Evolutionary conservation across 257 asterid species (phyloP).

Genomic region (Echium plantagineum): DNA sequence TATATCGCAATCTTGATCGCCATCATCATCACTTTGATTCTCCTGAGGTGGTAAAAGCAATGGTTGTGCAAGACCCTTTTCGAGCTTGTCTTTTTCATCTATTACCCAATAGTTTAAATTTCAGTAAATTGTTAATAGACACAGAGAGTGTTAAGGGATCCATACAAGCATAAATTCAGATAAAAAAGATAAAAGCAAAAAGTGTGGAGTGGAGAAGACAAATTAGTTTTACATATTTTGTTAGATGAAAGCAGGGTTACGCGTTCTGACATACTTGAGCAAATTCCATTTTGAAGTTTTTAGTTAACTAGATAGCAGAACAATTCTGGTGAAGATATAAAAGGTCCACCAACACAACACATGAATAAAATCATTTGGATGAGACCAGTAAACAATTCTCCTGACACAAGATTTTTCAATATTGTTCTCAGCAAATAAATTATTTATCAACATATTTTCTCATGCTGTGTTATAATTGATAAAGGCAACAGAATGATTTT

Average conservation of each 20-base stretch:
- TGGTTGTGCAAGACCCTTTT: conserved; percentile 74
- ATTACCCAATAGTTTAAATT: conserved; percentile 13
- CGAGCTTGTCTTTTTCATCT: conserved; percentile 53
- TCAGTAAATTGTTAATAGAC: conserved; percentile 9
- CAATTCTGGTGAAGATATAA: not conserved
- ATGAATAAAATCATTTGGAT: not conserved
- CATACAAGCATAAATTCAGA: not conserved
- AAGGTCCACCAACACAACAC: not conserved
- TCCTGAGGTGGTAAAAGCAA: conserved; percentile 45
- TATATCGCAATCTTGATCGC: conserved; percentile 59
- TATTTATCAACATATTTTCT: not conserved
- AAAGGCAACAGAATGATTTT: too few species aligned
- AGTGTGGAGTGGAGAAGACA: not conserved
- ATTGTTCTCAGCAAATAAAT: not conserved
- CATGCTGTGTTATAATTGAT: not conserved
- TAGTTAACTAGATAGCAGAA: not conserved
- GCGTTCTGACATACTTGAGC: too few species aligned
- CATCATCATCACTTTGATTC: conserved; percentile 46
- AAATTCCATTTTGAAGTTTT: not conserved
- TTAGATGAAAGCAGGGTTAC: too few species aligned
- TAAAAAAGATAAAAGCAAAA: not conserved
- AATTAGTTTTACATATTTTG: too few species aligned
- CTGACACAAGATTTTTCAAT: not conserved
- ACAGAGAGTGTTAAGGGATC: not conserved
- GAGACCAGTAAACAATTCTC: not conserved